Percentiles rank a stretch among this genome's conserved stretches.
Evolutionary conservation across 164 flowering plant genomes (phyloP).

Genomic region (Vitis rupestris): DNA sequence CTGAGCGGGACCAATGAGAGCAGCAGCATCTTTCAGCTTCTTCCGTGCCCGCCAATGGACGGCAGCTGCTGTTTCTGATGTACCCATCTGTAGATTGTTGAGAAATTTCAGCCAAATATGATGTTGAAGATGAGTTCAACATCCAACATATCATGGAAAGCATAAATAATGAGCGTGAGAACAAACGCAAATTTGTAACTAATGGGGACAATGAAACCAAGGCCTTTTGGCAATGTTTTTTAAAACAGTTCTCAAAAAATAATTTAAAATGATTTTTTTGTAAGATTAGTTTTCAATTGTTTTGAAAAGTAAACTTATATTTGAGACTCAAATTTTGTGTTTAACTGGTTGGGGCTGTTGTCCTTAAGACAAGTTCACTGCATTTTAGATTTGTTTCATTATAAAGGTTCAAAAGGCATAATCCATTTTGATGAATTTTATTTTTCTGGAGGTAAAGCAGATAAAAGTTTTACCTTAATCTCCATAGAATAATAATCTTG

Average conservation of each 20-base stretch:
- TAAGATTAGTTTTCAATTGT: too few relatives aligned
- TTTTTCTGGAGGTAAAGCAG: neutral
- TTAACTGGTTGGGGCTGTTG: too few relatives aligned
- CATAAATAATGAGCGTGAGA: neutral
- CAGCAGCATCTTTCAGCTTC: constrained; percentile 44
- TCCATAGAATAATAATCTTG: constrained; percentile 69
- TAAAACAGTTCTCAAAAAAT: too few relatives aligned
- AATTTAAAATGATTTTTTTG: too few relatives aligned
- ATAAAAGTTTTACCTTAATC: constrained; percentile 48
- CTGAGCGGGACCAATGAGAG: constrained; percentile 22
- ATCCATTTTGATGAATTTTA: neutral
- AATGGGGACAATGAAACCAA: too few relatives aligned
- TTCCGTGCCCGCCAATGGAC: constrained; percentile 82
- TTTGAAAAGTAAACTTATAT: too few relatives aligned
- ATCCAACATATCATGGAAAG: neutral
- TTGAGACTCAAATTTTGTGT: too few relatives aligned
- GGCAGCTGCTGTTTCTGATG: constrained; percentile 65
- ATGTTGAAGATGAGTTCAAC: neutral
- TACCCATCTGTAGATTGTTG: constrained; percentile 58
- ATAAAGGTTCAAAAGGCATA: neutral
- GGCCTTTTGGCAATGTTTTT: too few relatives aligned
- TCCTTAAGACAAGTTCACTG: too few relatives aligned
- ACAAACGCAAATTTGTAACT: too few relatives aligned
- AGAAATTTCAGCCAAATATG: neutral
- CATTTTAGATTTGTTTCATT: too few relatives aligned